Base-by-base conservation (phyloP, 1,284 basidiomycete genomes). In the Ceratobasidium sp. region DNA sequence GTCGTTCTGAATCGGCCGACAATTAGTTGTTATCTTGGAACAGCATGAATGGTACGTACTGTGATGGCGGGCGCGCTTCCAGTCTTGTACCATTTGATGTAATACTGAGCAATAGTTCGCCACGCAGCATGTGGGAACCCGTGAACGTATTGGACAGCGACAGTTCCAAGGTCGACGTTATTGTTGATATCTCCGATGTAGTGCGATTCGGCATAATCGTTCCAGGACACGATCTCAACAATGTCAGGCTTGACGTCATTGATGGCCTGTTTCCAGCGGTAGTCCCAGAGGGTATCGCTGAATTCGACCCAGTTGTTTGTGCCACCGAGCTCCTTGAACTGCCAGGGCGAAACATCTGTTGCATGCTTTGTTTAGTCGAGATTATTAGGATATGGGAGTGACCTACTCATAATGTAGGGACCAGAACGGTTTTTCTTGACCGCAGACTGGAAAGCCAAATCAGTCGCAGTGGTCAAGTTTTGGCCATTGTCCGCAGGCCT, bases 271-370 rank as follows among this genome's bases (percentile, higher is more conserved):
- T 71, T 58, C 74, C 74, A 75, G 13, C 80, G 80, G 65, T 83
- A 81, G 59, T 81, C 80, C 81, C 81, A 82, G 22, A 82, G 76
- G 2, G 80, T 81, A 62, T 83, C 82, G 43, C 80, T 79, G 2
- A 80, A 80, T 76, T 82, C 81, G 1, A 83, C 81, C 81, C 81
- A 83, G 76, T 83, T 80, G n/a, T 79, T 75, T 63, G 80, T 79
- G 4, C 76, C 77, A 29, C 78, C 81, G 74, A 84, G 81, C 77
- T 84, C 83, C 76, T 85, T 83, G 80, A 84, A 86, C 80, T 85
- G 81, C 84, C 84, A 86, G 0, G 84, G 83, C 24, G 83, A 83
- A 8, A 82, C 84, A 14, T 84, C 82, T 76, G 79, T 37, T 48
- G 24, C 37, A 13, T 13, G 24, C 6, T 49, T 19, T 49, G 5